A percentile compares a stretch with the other conserved stretches of the same genome.
phyloP scores from a whole-genome alignment of 2,329 filamentous ascomycete genomes.

The Talaromyces sp. region DNA sequence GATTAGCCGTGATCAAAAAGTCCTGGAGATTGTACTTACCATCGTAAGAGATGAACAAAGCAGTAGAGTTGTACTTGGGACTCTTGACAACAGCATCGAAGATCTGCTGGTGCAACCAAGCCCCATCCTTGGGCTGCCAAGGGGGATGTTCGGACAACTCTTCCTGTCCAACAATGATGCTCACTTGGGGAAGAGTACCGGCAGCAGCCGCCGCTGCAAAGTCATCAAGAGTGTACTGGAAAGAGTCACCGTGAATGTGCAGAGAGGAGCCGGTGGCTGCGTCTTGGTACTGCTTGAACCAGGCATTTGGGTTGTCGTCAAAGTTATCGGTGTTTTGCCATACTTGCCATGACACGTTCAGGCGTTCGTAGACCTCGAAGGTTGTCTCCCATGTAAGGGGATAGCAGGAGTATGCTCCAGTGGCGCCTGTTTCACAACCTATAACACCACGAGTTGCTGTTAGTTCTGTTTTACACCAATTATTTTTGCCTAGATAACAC shows the following conservation, averaged over 20 bases:
- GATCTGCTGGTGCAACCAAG: slow-evolving; percentile 55
- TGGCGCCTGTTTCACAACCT: slow-evolving; percentile 16
- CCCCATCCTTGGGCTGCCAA: slow-evolving; percentile 54
- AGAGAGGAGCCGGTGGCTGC: slow-evolving; percentile 44
- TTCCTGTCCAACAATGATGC: slow-evolving; percentile 51
- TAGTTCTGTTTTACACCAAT: not conserved
- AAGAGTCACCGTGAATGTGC: slow-evolving; percentile 49
- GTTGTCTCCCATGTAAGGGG: slow-evolving; percentile 56
- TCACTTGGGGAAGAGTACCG: slow-evolving; percentile 53
- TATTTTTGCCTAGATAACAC: not conserved
- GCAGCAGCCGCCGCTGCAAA: slow-evolving; percentile 54
- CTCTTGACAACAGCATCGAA: slow-evolving; percentile 53
- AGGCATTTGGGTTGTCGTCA: slow-evolving; percentile 56
- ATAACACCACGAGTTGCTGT: not conserved
- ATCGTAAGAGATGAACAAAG: slow-evolving; percentile 37
- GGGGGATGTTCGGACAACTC: slow-evolving; percentile 57
- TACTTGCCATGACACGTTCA: slow-evolving; percentile 52
- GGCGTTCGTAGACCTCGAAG: slow-evolving; percentile 51
- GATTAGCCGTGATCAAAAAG: not conserved
- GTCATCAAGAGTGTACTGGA: slow-evolving; percentile 44
- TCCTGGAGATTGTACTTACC: slow-evolving; percentile 34
- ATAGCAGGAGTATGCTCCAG: slow-evolving; percentile 45
- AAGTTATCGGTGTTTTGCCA: slow-evolving; percentile 55
- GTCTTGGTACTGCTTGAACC: slow-evolving; percentile 55
- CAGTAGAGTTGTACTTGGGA: slow-evolving; percentile 51